Evolutionary conservation across 176 grass and related monocot genomes (phyloP), one percentile per base, ranked within the genome.

Genomic region (Alopecurus myosuroides): DNA sequence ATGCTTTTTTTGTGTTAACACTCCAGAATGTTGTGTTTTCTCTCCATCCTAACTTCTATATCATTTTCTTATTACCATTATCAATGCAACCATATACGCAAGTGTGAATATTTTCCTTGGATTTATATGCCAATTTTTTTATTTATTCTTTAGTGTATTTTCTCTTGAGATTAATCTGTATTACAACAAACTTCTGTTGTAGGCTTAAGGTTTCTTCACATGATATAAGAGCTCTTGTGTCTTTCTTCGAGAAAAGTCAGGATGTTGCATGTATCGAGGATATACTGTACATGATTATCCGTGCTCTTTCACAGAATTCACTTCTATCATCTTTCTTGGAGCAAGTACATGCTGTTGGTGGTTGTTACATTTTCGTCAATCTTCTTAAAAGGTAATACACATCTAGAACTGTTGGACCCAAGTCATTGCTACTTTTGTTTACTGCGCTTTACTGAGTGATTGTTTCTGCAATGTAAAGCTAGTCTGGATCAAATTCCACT

Each of bases 261-360:
- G 96, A 98, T 90, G 87, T 98, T 92, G 89, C 89, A 70, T 98
- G 93, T 40, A 89, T 98, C 76, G 96, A 98, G 81, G 96, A 98
- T 92, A 73, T 94, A 83, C 85, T 98, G 65, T 80, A 98, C 78
- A 98, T 95, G 93, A 87, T 98, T 76, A 94, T 95, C 63, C 96
- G 88, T 18, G 89, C 93, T 74, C 88, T 95, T 79, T 94, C 96
- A 74, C 85, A 92, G 1, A 95, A 92, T 58, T 91, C 91, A 40
- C 61, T 98, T 71, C 62, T 95, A 60, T 76, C 83, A 74, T 94
- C 91, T 73, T 98, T 98, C 80, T 66, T 95, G 75, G 96, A 98
- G 68, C 89, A 95, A 92, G 83, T 93, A 66, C 94, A 98, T 85
- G 81, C 70, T 18, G 89, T 95, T 87, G 96, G 96, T 75, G 96